Evolutionary conservation across 2,329 filamentous ascomycete species (phyloP), one percentile per base, ranked within the genome.

Genomic region (Teratosphaeria epicoccoides): DNA sequence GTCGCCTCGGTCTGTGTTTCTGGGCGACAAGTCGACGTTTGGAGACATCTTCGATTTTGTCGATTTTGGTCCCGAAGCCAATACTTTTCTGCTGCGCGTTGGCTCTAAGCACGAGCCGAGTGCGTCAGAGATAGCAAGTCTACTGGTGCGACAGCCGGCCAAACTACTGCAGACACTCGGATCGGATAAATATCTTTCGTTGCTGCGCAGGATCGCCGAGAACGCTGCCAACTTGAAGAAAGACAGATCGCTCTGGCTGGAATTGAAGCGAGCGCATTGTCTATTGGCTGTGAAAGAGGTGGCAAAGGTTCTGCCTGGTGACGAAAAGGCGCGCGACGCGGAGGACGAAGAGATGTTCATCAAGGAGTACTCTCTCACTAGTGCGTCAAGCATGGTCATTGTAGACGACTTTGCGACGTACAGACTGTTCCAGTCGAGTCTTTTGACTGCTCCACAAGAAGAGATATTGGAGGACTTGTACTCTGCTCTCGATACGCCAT

Each of bases 11-110:
- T 76, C 82, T 40, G 89, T 85, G 56, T 98, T 95, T 66, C 76
- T 98, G 2, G 93, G 93, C 7, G 75, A 78, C 28, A 75, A 78
- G 49, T 73, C 80, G 51, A 77, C 83, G 58, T 98, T 94, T 62
- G 85, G 82, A 10, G 87, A 95, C 26, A 94, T 98, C 26, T 95
- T 98, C 59, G 89, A 97, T 65, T 98, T 96, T 68, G 90, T 97
- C 12, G 87, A 97, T 66, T 98, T 96, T 71, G 89, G 91, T 0
- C 73, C 77, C 28, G 83, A 91, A 64, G 91, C 88, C 2, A 97
- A 97, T 62, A 76, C 85, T 0, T 98, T 98, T 63, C 72, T 98
- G 17, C 80, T 89, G 60, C 87, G 87, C 56, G 88, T 90, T 57
- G 93, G 93, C 9, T 91, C 89, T 2, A 96, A 95, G 69, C 83